Percentiles rank a stretch among this genome's conserved stretches.
Conservation (phyloP, 441 rosid genomes). For the Omphalea diandra region DNA sequence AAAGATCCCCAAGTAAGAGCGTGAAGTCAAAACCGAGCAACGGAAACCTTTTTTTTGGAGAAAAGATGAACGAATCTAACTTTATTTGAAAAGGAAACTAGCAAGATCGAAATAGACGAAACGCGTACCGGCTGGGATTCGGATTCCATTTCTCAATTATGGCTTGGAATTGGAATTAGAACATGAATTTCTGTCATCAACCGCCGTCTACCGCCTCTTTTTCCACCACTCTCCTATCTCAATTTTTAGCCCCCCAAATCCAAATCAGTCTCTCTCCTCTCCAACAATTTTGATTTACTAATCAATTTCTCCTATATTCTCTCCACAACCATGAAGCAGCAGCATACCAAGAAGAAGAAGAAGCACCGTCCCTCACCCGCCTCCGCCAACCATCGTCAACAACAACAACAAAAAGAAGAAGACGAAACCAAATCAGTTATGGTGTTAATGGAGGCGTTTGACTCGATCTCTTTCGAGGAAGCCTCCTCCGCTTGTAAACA, state of each 20-base stretch:
- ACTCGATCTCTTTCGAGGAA: slow-evolving; percentile 47
- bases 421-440: slow-evolving; percentile 21
- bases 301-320: neutral
- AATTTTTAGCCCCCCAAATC: neutral
- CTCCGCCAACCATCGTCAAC: slow-evolving; percentile 17
- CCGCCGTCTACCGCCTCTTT: neutral
- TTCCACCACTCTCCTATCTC: neutral
- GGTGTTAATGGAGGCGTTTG: slow-evolving; percentile 55
- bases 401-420: slow-evolving; percentile 3
- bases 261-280: neutral
- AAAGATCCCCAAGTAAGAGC: neutral
- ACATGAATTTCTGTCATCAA: neutral
- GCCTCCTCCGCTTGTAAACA: slow-evolving; percentile 43
- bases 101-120: neutral
- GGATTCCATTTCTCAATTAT: neutral
- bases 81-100: too few species aligned
- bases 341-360: slow-evolving; percentile 47
- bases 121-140: slow-evolving; percentile 2
- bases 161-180: neutral
- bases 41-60: neutral
- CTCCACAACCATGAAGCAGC: slow-evolving; percentile 46
- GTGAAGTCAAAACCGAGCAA: neutral
- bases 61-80: too few species aligned
- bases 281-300: slow-evolving; percentile 17
- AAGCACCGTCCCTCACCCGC: slow-evolving; percentile 30